phyloP scores from a whole-genome alignment of 225 moss, liverwort and hornwort species.

The Straminergon stramineum region DNA sequence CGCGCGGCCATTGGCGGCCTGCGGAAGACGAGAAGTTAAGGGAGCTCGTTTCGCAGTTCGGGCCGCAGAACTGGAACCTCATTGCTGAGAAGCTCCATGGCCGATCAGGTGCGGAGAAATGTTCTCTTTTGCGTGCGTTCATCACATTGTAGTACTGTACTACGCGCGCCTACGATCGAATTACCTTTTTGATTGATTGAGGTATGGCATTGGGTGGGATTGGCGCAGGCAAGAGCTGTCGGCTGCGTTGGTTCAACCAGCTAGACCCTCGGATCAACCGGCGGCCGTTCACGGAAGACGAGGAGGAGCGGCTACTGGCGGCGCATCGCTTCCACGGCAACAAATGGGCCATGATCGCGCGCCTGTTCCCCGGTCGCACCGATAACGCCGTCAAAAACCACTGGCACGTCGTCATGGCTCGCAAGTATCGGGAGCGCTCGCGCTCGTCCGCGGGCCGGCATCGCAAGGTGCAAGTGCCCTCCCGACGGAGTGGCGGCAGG shows the following conservation, averaged over 20 bases:
- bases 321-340: slow-evolving; percentile 94
- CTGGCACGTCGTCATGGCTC: slow-evolving; percentile 94
- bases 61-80: slow-evolving; percentile 99
- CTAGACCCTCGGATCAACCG: slow-evolving; percentile 94
- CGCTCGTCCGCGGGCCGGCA: slow-evolving; percentile 56
- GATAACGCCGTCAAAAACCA: slow-evolving; percentile 99
- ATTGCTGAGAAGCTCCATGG: slow-evolving; percentile 98
- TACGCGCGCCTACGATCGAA: background rate
- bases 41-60: slow-evolving; percentile 79
- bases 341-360: slow-evolving; percentile 98
- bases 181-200: background rate
- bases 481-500: slow-evolving; percentile 34
- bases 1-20: slow-evolving; percentile 94
- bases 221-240: slow-evolving; percentile 78
- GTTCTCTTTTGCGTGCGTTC: background rate
- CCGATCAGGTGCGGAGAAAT: slow-evolving; percentile 56
- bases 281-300: slow-evolving; percentile 82
- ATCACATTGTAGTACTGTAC: background rate
- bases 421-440: slow-evolving; percentile 78
- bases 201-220: background rate
- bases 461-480: slow-evolving; percentile 53
- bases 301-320: slow-evolving; percentile 81
- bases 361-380: slow-evolving; percentile 84
- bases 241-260: slow-evolving; percentile 97
- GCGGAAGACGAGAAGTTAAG: slow-evolving; percentile 89